phyloP scores from a whole-genome alignment of 306 rosid species.

The Carpinus fangiana region DNA sequence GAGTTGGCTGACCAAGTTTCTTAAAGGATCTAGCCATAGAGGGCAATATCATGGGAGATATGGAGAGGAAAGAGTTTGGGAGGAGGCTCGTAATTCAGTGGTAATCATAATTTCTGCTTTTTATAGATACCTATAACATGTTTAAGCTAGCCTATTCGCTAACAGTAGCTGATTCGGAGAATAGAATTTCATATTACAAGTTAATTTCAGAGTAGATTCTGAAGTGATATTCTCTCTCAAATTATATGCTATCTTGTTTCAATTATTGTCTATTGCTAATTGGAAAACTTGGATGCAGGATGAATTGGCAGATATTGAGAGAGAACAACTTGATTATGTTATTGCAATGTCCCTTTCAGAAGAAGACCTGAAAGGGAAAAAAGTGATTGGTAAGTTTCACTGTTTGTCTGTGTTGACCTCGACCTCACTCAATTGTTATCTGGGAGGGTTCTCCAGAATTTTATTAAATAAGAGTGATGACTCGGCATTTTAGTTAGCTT shows the following conservation, averaged over 20 bases:
- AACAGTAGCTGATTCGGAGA: not conserved
- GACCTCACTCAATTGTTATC: constrained; percentile 6
- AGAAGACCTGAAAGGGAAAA: constrained; percentile 57
- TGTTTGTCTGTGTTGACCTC: constrained; percentile 12
- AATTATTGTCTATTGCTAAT: not conserved
- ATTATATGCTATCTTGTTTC: not conserved
- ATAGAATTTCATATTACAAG: constrained; percentile 23
- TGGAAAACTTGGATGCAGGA: constrained; percentile 57
- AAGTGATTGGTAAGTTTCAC: constrained; percentile 55
- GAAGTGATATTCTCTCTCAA: constrained; percentile 23
- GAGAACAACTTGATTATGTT: constrained; percentile 65
- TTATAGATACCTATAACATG: constrained; percentile 18
- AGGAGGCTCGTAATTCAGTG: constrained; percentile 51
- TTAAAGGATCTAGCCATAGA: constrained; percentile 62
- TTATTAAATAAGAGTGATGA: not conserved
- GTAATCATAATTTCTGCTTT: constrained; percentile 45
- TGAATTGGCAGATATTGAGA: constrained; percentile 50
- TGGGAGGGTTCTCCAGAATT: constrained; percentile 7
- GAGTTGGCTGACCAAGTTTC: constrained; percentile 82
- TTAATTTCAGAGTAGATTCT: constrained; percentile 27
- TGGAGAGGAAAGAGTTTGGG: constrained; percentile 57
- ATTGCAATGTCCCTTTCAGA: constrained; percentile 76
- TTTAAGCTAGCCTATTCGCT: constrained; percentile 20
- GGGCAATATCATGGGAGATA: constrained; percentile 51
- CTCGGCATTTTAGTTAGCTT: constrained; percentile 8